These are phyloP conservation scores for Priceomyces castillae DNA, from an alignment of 805 yeast genomes.

Conservation along the genomic window DNA sequence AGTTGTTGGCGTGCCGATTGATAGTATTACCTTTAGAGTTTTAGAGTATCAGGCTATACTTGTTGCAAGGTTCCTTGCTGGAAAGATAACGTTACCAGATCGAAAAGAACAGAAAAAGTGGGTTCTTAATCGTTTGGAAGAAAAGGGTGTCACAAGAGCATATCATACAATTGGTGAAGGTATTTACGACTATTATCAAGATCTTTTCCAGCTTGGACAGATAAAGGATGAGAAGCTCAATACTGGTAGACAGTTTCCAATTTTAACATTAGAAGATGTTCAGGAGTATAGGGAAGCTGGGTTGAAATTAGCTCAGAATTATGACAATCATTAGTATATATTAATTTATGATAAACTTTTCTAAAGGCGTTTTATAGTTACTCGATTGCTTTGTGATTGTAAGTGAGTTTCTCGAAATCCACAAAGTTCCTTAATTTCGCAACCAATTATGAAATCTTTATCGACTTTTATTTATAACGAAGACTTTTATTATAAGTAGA, in stretches of 20 bases:
- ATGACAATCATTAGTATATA: conserved; percentile 18
- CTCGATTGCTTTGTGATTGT: not conserved
- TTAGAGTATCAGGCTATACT: conserved; percentile 64
- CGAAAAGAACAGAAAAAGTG: conserved; percentile 44
- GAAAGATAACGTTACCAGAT: conserved; percentile 51
- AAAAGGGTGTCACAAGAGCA: conserved; percentile 39
- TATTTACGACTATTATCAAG: conserved; percentile 25
- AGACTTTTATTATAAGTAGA: too few species aligned
- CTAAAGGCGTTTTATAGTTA: too few species aligned
- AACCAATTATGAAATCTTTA: too few species aligned
- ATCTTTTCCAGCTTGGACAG: conserved; percentile 23
- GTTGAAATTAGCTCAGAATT: conserved; percentile 15
- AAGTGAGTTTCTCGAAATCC: not conserved
- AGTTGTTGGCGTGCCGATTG: conserved; percentile 59
- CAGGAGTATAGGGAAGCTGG: conserved; percentile 13
- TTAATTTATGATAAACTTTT: not conserved
- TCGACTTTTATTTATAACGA: too few species aligned
- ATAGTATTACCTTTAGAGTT: conserved; percentile 60
- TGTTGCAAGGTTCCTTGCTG: conserved; percentile 60
- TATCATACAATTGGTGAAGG: conserved; percentile 37
- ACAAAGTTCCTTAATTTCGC: not conserved
- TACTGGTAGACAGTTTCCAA: conserved; percentile 23
- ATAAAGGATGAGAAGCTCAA: conserved; percentile 10
- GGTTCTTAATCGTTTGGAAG: conserved; percentile 35
- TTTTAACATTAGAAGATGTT: conserved; percentile 15